phyloP scores from a whole-genome alignment of 2,329 filamentous ascomycete species.

The Neonectria hederae region DNA sequence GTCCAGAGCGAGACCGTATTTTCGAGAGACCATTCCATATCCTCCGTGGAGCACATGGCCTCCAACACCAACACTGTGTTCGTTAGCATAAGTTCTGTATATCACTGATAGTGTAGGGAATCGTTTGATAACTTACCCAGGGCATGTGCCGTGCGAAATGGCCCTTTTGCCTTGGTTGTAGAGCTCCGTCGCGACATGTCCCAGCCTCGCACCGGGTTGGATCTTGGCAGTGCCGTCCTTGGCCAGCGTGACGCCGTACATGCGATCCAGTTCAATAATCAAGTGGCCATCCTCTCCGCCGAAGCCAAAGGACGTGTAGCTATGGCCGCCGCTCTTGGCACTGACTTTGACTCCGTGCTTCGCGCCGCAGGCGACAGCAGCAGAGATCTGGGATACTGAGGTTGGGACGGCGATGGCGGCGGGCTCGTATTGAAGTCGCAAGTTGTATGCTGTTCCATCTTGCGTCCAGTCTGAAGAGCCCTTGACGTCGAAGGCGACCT shows the following conservation, averaged over 20 bases:
- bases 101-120: background rate
- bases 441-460: slow-evolving; percentile 47
- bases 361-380: slow-evolving; percentile 57
- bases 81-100: slow-evolving; percentile 4
- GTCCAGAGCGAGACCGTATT: slow-evolving; percentile 43
- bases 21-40: slow-evolving; percentile 46
- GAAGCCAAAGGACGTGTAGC: slow-evolving; percentile 60
- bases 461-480: slow-evolving; percentile 43
- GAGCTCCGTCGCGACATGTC: slow-evolving; percentile 55
- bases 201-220: slow-evolving; percentile 60
- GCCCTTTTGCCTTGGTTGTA: slow-evolving; percentile 53
- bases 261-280: slow-evolving; percentile 53
- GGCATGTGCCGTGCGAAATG: slow-evolving; percentile 62
- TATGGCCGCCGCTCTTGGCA: slow-evolving; percentile 62
- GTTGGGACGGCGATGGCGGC: slow-evolving; percentile 46
- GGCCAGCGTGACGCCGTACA: slow-evolving; percentile 46
- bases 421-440: slow-evolving; percentile 46
- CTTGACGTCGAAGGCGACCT: slow-evolving; percentile 37
- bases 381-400: slow-evolving; percentile 53
- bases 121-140: slow-evolving; percentile 50
- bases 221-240: slow-evolving; percentile 37
- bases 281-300: slow-evolving; percentile 54
- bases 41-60: slow-evolving; percentile 46
- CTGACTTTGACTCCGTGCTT: slow-evolving; percentile 57
- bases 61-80: slow-evolving; percentile 40